Percentiles rank a stretch among this genome's conserved stretches.
phyloP scores from a whole-genome alignment of 345 rosid species.

The Streptanthus diversifolius region DNA sequence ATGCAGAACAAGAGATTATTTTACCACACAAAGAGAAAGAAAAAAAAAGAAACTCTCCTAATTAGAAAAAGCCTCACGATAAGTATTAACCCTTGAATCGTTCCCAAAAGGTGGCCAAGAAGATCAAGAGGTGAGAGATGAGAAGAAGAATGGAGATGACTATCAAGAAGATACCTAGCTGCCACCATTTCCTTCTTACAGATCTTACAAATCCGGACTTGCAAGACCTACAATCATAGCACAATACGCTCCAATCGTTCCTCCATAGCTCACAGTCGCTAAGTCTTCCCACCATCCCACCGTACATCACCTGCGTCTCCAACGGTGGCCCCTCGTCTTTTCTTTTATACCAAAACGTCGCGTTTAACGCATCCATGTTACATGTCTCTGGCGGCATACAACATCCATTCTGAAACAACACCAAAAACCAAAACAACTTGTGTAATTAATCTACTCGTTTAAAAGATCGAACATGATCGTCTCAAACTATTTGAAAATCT shows the following conservation, averaged over 20 bases:
- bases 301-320: slow-evolving; percentile 14
- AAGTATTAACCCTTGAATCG: slow-evolving; percentile 12
- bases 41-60: slow-evolving; percentile 17
- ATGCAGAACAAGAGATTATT: slow-evolving; percentile 24
- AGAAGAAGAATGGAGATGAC: slow-evolving; percentile 54
- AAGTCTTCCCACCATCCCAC: slow-evolving; percentile 3
- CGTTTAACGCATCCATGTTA: slow-evolving; percentile 55
- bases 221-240: slow-evolving; percentile 61
- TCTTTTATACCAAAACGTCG: slow-evolving; percentile 54
- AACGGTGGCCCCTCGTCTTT: slow-evolving; percentile 21
- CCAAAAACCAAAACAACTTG: neutral
- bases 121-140: slow-evolving; percentile 49
- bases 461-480: neutral
- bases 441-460: neutral
- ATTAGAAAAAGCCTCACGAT: neutral
- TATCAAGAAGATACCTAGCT: slow-evolving; percentile 58
- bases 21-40: neutral
- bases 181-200: slow-evolving; percentile 63
- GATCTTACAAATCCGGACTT: slow-evolving; percentile 49
- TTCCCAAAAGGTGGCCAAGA: slow-evolving; percentile 60
- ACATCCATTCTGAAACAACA: slow-evolving; percentile 60
- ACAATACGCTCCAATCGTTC: slow-evolving; percentile 43
- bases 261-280: slow-evolving; percentile 57
- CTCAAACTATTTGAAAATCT: neutral
- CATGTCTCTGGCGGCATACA: slow-evolving; percentile 67